A percentile compares a stretch with the other conserved stretches of the same genome.
phyloP scores from a whole-genome alignment of 176 grass and related monocot genomes.

The Dactylis glomerata region DNA sequence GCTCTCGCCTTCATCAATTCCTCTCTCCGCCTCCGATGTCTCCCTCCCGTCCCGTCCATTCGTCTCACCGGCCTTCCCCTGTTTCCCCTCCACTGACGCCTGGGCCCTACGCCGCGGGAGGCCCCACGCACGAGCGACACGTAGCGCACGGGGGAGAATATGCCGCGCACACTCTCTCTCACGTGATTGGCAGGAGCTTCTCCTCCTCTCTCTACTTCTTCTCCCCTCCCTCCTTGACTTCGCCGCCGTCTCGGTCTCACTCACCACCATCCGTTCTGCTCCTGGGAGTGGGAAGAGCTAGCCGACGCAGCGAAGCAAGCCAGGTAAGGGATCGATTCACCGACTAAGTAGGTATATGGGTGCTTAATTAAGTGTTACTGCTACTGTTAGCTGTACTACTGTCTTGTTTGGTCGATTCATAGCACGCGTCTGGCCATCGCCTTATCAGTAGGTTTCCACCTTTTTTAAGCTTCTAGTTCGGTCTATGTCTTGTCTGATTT shows the following conservation, averaged over 20 bases:
- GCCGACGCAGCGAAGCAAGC: neutral
- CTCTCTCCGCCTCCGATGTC: neutral
- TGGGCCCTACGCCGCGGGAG: neutral
- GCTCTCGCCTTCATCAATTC: neutral
- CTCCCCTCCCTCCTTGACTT: conserved; percentile 6
- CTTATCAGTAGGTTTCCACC: neutral
- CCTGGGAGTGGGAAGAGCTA: neutral
- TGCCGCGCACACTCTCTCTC: conserved; percentile 1
- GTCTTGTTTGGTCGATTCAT: neutral
- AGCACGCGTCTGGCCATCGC: neutral
- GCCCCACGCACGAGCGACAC: neutral
- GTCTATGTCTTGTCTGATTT: neutral
- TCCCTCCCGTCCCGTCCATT: neutral
- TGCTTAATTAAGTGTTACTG: neutral
- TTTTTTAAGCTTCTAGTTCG: neutral
- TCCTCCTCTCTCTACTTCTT: neutral
- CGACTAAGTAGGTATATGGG: neutral
- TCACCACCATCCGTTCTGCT: neutral
- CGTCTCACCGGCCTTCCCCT: neutral
- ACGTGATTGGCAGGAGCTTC: conserved; percentile 2
- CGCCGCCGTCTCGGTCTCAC: neutral
- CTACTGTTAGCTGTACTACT: neutral
- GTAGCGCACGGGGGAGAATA: neutral
- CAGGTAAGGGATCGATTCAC: neutral
- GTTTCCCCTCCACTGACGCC: neutral